Conservation (phyloP, 345 rosid genomes). For the Carallia pectinifolia region DNA sequence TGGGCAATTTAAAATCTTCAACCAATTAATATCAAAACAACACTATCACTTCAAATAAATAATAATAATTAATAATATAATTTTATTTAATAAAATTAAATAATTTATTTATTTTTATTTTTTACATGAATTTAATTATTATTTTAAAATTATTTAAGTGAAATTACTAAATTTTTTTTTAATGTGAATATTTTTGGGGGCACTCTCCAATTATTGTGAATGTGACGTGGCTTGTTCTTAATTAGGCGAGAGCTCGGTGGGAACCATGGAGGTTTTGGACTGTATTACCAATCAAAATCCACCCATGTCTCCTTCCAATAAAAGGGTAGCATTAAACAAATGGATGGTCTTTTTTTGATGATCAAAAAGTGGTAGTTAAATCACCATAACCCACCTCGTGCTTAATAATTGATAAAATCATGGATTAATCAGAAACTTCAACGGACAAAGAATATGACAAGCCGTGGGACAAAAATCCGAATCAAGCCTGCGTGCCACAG, state of each 20-base stretch:
- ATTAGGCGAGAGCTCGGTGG: slow-evolving; percentile 27
- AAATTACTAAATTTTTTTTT: no score
- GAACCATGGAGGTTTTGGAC: slow-evolving; percentile 35
- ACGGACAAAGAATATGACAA: slow-evolving; percentile 31
- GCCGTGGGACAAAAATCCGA: background rate
- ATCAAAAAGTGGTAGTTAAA: slow-evolving; percentile 22
- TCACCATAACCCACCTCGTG: slow-evolving; percentile 6
- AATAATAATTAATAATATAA: no score
- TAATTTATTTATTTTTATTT: no score
- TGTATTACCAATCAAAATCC: slow-evolving; percentile 8
- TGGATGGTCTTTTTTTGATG: slow-evolving; percentile 21
- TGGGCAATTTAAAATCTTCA: slow-evolving; percentile 6
- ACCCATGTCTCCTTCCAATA: slow-evolving; percentile 16
- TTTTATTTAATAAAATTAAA: no score
- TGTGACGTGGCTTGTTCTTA: slow-evolving; percentile 26
- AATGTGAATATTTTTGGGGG: no score
- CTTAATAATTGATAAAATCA: slow-evolving; percentile 13
- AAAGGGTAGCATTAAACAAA: slow-evolving; percentile 22
- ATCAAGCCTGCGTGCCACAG: background rate
- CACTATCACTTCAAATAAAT: no score
- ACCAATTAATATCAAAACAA: no score
- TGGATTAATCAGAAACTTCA: background rate
- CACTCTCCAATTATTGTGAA: no score
- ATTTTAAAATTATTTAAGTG: no score
- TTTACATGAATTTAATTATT: no score